Evolutionary conservation across 2,329 filamentous ascomycete species (phyloP).

Genomic region (Cladophialophora carrionii): DNA sequence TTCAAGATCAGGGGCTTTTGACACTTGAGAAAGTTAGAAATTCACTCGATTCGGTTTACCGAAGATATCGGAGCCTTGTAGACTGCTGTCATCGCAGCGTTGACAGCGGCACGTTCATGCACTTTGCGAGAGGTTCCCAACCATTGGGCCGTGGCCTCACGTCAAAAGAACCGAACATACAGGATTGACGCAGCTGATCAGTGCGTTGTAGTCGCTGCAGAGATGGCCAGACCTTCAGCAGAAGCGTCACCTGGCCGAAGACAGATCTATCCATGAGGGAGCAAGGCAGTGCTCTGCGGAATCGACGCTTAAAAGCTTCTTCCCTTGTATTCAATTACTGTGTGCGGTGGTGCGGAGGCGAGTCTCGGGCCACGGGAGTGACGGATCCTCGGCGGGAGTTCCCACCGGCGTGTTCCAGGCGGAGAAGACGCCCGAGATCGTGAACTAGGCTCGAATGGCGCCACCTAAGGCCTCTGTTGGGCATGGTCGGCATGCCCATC

Average conservation of each 20-base stretch:
- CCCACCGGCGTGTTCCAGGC: background rate
- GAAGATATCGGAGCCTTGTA: background rate
- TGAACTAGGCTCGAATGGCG: background rate
- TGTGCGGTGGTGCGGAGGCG: too few species aligned
- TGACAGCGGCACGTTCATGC: background rate
- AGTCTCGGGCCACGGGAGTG: too few species aligned
- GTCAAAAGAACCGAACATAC: background rate
- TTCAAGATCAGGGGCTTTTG: background rate
- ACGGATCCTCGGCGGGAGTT: background rate
- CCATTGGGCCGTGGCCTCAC: background rate
- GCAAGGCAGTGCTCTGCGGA: background rate
- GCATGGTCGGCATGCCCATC: background rate
- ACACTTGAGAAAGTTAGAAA: conserved; percentile 8
- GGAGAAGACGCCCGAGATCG: background rate
- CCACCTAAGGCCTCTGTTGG: background rate
- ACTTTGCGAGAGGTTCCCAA: background rate
- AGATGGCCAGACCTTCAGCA: background rate
- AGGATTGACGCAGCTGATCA: background rate
- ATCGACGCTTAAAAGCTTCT: too few species aligned
- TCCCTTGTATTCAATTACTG: background rate
- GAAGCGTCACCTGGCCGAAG: too few species aligned
- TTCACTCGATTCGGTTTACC: background rate
- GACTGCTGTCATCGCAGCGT: background rate
- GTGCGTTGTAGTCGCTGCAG: background rate
- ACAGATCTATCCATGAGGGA: background rate